phyloP scores from a whole-genome alignment of 257 asterid species.

The Agastache rugosa region DNA sequence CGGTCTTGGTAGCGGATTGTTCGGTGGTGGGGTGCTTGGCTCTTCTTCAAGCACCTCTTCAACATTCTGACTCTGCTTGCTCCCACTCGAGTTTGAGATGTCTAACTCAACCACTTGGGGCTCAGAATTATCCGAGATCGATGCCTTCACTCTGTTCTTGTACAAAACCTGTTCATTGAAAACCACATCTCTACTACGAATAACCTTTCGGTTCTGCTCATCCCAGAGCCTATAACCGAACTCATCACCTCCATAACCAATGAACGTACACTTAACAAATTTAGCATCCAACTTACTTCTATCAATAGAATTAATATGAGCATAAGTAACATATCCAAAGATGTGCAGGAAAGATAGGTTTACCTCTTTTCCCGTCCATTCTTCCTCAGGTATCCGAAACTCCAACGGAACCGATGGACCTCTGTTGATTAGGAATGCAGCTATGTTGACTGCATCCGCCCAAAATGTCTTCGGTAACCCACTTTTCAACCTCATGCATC shows the following conservation, averaged over 20 bases:
- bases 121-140: not conserved
- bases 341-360: not conserved
- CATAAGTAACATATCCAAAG: not conserved
- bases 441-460: not conserved
- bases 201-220: not conserved
- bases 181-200: not conserved
- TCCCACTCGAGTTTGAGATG: too few relatives aligned
- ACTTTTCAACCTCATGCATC: not conserved
- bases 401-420: not conserved
- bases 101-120: not conserved
- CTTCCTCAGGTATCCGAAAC: not conserved
- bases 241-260: not conserved
- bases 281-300: too few relatives aligned
- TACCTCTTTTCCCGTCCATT: not conserved
- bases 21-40: too few relatives aligned
- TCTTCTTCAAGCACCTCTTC: too few relatives aligned
- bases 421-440: not conserved
- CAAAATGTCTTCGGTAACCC: too few relatives aligned
- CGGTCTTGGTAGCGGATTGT: too few relatives aligned
- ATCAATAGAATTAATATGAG: too few relatives aligned
- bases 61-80: too few relatives aligned
- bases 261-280: not conserved
- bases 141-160: not conserved
- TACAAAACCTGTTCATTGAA: not conserved
- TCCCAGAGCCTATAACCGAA: not conserved